Percentiles rank a stretch among this genome's conserved stretches.
Conservation (phyloP, 257 asterid genomes). For the Rauvolfia tetraphylla region DNA sequence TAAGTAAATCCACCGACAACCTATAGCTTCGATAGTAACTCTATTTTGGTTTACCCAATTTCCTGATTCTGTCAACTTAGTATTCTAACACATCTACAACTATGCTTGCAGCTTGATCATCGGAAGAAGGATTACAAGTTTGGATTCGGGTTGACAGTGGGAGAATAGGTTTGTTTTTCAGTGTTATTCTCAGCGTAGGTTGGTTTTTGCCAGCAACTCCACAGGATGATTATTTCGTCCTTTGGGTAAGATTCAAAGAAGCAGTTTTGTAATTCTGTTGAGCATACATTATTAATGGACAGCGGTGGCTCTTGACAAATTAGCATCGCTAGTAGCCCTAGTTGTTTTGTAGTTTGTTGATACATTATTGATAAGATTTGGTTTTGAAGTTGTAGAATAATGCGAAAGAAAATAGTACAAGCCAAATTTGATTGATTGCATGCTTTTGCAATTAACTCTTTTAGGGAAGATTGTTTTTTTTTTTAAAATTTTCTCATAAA, state of each 20-base stretch:
- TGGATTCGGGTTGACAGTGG: slow-evolving; percentile 79
- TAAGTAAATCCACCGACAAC: background rate
- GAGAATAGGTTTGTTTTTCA: slow-evolving; percentile 48
- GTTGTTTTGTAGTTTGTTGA: slow-evolving; percentile 15
- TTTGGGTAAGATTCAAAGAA: slow-evolving; percentile 16
- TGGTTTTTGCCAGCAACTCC: slow-evolving; percentile 12
- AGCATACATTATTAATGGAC: slow-evolving; percentile 10
- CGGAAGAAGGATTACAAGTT: slow-evolving; percentile 83
- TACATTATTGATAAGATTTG: slow-evolving; percentile 5
- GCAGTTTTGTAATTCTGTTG: slow-evolving; percentile 27
- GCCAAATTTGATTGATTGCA: background rate
- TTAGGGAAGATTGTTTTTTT: too few species aligned
- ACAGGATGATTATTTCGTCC: slow-evolving; percentile 13
- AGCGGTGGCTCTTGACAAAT: slow-evolving; percentile 10
- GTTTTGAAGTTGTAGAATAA: background rate
- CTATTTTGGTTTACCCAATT: background rate
- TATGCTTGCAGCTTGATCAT: slow-evolving; percentile 65
- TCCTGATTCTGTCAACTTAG: background rate
- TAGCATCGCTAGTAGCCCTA: background rate
- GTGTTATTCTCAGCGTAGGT: slow-evolving; percentile 6
- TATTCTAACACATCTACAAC: slow-evolving; percentile 9
- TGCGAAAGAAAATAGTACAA: background rate
- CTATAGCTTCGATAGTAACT: background rate
- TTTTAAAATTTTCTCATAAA: too few species aligned
- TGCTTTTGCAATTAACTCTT: slow-evolving; percentile 8